phyloP scores from a whole-genome alignment of 1,284 basidiomycete species.

The Cutaneotrichosporon sp. region DNA sequence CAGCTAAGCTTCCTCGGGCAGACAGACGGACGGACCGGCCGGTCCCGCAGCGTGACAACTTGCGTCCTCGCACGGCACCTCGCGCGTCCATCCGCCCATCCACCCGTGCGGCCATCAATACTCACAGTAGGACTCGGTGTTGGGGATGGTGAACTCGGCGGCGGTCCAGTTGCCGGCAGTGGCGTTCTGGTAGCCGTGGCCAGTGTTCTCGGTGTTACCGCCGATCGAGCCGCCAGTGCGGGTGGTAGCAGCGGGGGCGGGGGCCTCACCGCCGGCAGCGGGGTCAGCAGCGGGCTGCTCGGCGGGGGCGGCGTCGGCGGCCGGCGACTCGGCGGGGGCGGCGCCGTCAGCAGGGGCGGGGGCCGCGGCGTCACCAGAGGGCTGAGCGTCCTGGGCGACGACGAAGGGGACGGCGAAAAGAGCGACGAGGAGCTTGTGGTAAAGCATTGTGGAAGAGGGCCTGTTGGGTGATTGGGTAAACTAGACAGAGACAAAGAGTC shows the following conservation, averaged over 20 bases:
- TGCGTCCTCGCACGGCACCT: too few relatives aligned
- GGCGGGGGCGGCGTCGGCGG: conserved; percentile 4
- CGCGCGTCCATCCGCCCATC: background rate
- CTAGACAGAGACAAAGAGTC: background rate
- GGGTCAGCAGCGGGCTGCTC: conserved; percentile 13
- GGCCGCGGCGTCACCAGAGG: too few relatives aligned
- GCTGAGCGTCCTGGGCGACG: conserved; percentile 14
- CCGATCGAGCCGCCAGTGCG: conserved; percentile 2
- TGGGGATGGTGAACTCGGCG: conserved; percentile 30
- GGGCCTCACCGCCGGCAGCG: conserved; percentile 6
- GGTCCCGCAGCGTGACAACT: background rate
- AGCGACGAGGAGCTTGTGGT: conserved; percentile 19
- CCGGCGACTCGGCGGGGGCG: conserved; percentile 7
- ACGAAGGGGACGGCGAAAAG: conserved; percentile 20
- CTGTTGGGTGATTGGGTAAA: background rate
- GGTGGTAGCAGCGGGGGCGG: conserved; percentile 14
- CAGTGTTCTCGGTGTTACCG: conserved; percentile 17
- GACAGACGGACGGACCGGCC: background rate
- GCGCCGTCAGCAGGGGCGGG: too few relatives aligned
- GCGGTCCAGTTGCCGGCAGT: conserved; percentile 24
- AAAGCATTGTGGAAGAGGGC: conserved; percentile 12
- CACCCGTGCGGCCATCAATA: background rate
- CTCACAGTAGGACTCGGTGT: conserved; percentile 12
- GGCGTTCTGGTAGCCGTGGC: conserved; percentile 12
- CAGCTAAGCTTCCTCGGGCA: too few relatives aligned